A percentile compares a stretch with the other conserved stretches of the same genome.
phyloP scores from a whole-genome alignment of 2,329 filamentous ascomycete genomes.

The Sclerotinia glacialis region DNA sequence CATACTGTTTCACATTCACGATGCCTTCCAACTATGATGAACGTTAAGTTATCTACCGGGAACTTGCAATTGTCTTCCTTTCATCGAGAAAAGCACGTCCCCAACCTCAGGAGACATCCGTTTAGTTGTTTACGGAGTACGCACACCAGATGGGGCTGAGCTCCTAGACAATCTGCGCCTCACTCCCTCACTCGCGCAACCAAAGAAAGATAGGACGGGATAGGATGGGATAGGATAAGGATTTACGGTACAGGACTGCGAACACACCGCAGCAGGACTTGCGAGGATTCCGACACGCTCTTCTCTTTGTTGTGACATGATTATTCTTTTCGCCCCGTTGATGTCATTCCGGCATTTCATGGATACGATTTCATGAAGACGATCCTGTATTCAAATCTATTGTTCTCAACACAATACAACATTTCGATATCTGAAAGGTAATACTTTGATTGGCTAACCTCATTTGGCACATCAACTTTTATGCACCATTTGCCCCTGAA shows the following conservation, averaged over 20 bases:
- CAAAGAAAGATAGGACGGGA: not conserved
- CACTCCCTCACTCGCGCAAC: slow-evolving; percentile 9
- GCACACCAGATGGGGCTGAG: slow-evolving; percentile 22
- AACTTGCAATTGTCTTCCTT: slow-evolving; percentile 4
- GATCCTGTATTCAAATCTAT: not conserved
- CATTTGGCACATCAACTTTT: not conserved
- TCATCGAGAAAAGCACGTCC: not conserved
- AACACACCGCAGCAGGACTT: not conserved
- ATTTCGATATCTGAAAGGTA: not conserved
- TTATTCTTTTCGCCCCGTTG: not conserved
- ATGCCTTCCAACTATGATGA: not conserved
- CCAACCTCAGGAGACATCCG: slow-evolving; percentile 20
- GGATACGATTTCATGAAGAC: not conserved
- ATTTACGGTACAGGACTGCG: slow-evolving; percentile 7
- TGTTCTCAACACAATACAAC: not conserved
- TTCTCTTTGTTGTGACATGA: not conserved
- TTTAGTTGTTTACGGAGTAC: slow-evolving; percentile 17
- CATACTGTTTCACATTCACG: not conserved
- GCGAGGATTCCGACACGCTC: not conserved
- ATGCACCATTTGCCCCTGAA: slow-evolving; percentile 14
- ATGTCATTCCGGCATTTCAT: not conserved
- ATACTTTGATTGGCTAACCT: slow-evolving; percentile 12
- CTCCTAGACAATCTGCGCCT: slow-evolving; percentile 18
- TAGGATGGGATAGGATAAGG: too few species aligned
- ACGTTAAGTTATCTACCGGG: not conserved